Evolutionary conservation across 768 basidiomycete genomes (phyloP).

Genomic region (Pholiota molesta): DNA sequence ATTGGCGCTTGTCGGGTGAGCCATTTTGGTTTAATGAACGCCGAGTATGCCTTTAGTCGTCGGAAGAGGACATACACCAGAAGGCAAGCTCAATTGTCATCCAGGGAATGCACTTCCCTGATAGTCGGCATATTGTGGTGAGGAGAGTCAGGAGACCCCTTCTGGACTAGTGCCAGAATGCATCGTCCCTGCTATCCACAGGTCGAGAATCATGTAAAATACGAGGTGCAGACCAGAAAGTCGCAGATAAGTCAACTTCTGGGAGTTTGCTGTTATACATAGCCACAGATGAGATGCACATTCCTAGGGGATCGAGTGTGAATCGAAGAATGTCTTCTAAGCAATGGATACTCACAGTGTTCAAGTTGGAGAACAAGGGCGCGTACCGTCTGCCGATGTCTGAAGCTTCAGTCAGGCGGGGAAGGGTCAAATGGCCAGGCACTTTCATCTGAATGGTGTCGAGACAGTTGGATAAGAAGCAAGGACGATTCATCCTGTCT

Average conservation of each 20-base stretch:
- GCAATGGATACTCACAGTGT: no score
- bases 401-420: not conserved
- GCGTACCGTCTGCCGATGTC: not conserved
- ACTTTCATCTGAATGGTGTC: not conserved
- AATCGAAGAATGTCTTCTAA: no score
- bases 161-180: conserved; percentile 6
- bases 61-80: conserved; percentile 6
- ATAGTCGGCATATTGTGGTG: not conserved
- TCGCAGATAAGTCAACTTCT: no score
- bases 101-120: not conserved
- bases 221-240: no score
- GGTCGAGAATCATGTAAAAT: not conserved
- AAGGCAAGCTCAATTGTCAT: not conserved
- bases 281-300: no score
- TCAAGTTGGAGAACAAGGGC: no score
- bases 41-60: not conserved
- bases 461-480: not conserved
- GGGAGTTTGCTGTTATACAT: no score
- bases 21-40: conserved; percentile 4
- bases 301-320: no score
- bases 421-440: not conserved
- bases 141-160: not conserved
- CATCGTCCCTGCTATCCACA: not conserved
- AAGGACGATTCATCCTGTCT: not conserved
- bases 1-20: conserved; percentile 1